phyloP scores from a whole-genome alignment of 2,329 filamentous ascomycete genomes.

The Claviceps purpurea region DNA sequence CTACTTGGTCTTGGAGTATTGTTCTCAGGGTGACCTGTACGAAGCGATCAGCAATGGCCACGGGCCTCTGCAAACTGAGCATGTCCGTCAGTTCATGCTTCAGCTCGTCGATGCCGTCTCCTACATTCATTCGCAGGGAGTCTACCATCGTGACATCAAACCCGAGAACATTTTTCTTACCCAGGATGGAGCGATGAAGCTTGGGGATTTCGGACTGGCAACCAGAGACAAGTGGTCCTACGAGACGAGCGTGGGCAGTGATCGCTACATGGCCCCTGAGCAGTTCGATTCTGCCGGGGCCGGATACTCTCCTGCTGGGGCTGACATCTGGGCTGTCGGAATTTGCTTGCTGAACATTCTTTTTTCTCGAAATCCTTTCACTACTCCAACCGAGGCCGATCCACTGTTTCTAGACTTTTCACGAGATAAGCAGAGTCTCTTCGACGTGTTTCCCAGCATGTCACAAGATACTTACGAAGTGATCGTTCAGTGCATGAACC shows the following conservation, averaged over 20 bases:
- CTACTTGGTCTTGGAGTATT: constrained; percentile 92
- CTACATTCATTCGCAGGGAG: constrained; percentile 78
- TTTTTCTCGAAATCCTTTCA: constrained; percentile 94
- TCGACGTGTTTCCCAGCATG: constrained; percentile 97
- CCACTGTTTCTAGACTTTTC: constrained; percentile 87
- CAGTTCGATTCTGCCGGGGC: constrained; percentile 81
- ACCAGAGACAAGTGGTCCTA: constrained; percentile 83
- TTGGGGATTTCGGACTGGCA: constrained; percentile 90
- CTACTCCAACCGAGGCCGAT: constrained; percentile 78
- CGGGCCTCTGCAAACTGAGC: constrained; percentile 85
- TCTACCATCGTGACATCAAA: constrained; percentile 98
- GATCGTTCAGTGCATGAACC: constrained; percentile 74
- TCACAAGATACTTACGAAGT: constrained; percentile 96
- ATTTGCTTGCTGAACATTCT: constrained; percentile 94
- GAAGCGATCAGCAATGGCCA: constrained; percentile 85
- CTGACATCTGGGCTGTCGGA: constrained; percentile 94
- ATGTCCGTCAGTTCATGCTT: constrained; percentile 95
- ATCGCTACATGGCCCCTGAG: constrained; percentile 98
- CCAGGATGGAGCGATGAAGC: constrained; percentile 78
- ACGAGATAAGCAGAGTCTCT: constrained; percentile 85
- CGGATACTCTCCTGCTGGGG: constrained; percentile 85
- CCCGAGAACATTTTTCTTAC: constrained; percentile 97
- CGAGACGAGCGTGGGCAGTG: constrained; percentile 88
- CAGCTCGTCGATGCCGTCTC: constrained; percentile 81
- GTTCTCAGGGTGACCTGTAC: constrained; percentile 88